Conservation (phyloP, 1,139 yeast species). For the Sugiyamaella pinicola region DNA sequence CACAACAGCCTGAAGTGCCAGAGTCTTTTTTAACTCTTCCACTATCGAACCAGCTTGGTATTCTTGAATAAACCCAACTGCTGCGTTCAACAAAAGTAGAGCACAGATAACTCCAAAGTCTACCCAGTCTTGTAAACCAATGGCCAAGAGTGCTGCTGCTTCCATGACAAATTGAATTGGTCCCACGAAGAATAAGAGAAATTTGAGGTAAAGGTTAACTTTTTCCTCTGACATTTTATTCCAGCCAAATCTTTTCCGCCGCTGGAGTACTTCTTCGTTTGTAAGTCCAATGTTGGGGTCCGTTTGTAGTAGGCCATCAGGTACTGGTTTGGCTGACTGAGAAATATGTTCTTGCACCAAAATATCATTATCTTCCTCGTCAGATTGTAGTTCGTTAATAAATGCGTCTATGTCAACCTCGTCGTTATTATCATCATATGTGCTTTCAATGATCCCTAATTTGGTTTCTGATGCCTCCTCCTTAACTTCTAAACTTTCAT, state of each 20-base stretch:
- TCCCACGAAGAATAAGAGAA: constrained; percentile 92
- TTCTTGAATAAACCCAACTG: constrained; percentile 96
- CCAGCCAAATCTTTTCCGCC: constrained; percentile 92
- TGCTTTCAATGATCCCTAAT: background rate
- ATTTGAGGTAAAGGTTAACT: constrained; percentile 81
- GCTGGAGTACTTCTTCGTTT: constrained; percentile 75
- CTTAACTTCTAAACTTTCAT: background rate
- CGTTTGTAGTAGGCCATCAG: constrained; percentile 87
- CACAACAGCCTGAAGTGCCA: constrained; percentile 57
- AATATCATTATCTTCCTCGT: constrained; percentile 60
- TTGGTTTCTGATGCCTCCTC: background rate
- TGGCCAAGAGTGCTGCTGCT: constrained; percentile 95
- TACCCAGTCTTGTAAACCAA: constrained; percentile 98
- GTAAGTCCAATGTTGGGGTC: constrained; percentile 81
- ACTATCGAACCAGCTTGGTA: constrained; percentile 60
- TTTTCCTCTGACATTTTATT: constrained; percentile 95
- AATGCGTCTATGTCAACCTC: constrained; percentile 89
- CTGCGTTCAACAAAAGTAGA: constrained; percentile 82
- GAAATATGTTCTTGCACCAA: constrained; percentile 53
- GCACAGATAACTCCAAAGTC: constrained; percentile 98
- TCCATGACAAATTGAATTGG: constrained; percentile 99
- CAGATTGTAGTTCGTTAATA: constrained; percentile 85
- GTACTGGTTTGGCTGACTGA: constrained; percentile 64
- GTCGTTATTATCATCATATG: constrained; percentile 47
- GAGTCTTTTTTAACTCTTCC: constrained; percentile 48